Conservation (phyloP, 2,329 filamentous ascomycete species). For the Zymoseptoria tritici region DNA sequence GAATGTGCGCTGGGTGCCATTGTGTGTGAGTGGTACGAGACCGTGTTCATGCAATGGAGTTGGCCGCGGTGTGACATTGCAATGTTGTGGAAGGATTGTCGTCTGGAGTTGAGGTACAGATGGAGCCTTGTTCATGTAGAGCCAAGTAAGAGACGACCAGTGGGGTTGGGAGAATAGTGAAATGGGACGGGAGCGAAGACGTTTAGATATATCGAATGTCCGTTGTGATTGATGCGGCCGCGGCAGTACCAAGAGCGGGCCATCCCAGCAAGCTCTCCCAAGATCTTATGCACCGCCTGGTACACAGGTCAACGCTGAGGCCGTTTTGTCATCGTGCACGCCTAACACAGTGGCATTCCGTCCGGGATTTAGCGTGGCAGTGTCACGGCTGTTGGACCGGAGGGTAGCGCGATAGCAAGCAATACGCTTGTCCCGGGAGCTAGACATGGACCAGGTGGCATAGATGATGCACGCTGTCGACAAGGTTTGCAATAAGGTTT, state of each 20-base stretch:
- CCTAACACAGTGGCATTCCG: background rate
- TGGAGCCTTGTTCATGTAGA: background rate
- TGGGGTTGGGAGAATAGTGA: background rate
- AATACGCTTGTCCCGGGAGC: background rate
- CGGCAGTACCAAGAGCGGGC: background rate
- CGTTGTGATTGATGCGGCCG: background rate
- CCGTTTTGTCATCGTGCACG: background rate
- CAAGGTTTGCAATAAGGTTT: background rate
- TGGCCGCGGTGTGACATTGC: constrained; percentile 17
- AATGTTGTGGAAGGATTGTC: background rate
- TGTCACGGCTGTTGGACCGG: background rate
- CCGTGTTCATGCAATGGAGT: constrained; percentile 13
- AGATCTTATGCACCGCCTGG: background rate
- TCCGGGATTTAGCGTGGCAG: background rate
- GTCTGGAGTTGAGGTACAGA: background rate
- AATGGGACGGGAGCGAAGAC: background rate
- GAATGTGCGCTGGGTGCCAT: constrained; percentile 14
- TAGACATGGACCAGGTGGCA: background rate
- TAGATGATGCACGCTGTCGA: background rate
- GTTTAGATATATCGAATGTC: background rate
- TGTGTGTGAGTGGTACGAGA: constrained; percentile 18
- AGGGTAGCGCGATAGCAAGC: background rate
- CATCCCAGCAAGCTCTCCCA: background rate
- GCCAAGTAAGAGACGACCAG: background rate
- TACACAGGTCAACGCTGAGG: background rate